phyloP scores from a whole-genome alignment of 192 early-diverging fungal species.

The Umbelopsis sp. region DNA sequence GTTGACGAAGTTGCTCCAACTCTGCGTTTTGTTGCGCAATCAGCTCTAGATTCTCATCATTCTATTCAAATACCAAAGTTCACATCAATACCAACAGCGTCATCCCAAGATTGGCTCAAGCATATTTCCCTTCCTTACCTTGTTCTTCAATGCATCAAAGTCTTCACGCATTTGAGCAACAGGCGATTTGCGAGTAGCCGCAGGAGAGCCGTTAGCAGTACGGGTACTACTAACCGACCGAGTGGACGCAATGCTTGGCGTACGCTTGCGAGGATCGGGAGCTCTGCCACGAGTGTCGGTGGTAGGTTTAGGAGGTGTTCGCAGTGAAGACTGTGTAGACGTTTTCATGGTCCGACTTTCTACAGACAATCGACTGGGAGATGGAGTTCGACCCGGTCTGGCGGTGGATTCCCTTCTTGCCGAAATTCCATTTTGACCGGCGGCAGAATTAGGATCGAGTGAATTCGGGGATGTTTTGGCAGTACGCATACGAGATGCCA shows the following conservation, averaged over 20 bases:
- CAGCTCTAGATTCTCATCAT: constrained; percentile 29
- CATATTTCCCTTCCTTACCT: constrained; percentile 18
- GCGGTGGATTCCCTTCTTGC: constrained; percentile 8
- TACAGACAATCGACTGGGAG: constrained; percentile 12
- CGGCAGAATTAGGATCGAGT: constrained; percentile 2
- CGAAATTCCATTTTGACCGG: not conserved
- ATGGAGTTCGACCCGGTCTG: not conserved
- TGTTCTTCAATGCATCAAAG: constrained; percentile 33
- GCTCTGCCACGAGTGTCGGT: not conserved
- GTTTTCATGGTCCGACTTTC: constrained; percentile 13
- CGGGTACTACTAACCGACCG: constrained; percentile 2
- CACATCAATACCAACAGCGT: not conserved
- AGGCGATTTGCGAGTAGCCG: constrained; percentile 25
- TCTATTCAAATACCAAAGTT: constrained; percentile 14
- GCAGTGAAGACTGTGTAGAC: constrained; percentile 3
- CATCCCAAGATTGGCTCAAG: not conserved
- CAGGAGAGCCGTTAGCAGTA: constrained; percentile 7
- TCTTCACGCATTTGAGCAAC: constrained; percentile 37
- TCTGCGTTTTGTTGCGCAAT: constrained; percentile 35
- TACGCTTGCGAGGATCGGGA: not conserved
- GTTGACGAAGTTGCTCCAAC: constrained; percentile 28
- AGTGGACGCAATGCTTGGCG: not conserved
- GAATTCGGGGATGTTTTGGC: constrained; percentile 7
- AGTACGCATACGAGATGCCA: not conserved
- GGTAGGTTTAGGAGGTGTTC: not conserved